These are phyloP conservation scores for Paracoccidioides lutzii DNA, from an alignment of 2,329 filamentous ascomycete species.

Conservation along the genomic window DNA sequence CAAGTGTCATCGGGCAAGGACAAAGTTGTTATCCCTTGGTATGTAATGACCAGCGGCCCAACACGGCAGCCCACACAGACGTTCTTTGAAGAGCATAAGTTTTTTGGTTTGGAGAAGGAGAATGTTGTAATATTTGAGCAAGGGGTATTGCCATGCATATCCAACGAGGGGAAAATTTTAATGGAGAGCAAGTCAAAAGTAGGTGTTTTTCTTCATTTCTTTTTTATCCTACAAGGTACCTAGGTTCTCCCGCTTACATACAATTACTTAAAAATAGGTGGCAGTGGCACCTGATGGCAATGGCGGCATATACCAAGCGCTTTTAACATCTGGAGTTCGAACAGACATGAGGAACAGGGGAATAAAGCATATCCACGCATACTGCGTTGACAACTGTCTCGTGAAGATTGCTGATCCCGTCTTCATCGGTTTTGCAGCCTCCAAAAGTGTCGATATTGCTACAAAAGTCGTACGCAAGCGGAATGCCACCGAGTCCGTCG, in stretches of 20 bases:
- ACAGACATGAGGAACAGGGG: conserved; percentile 80
- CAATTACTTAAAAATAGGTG: conserved; percentile 35
- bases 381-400: conserved; percentile 99
- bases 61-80: conserved; percentile 83
- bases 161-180: conserved; percentile 93
- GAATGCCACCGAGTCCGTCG: conserved; percentile 88
- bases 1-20: conserved; percentile 51
- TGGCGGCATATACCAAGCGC: conserved; percentile 87
- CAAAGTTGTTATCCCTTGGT: conserved; percentile 73
- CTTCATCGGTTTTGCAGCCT: conserved; percentile 86
- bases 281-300: conserved; percentile 96
- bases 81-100: conserved; percentile 80
- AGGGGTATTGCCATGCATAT: conserved; percentile 90
- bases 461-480: conserved; percentile 99
- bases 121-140: conserved; percentile 94
- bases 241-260: conserved; percentile 5
- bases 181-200: conserved; percentile 78
- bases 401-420: conserved; percentile 94
- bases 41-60: conserved; percentile 97
- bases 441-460: conserved; percentile 82
- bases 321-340: conserved; percentile 67
- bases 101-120: conserved; percentile 75
- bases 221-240: background rate
- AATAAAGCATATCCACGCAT: conserved; percentile 89
- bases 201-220: conserved; percentile 10